phyloP scores from a whole-genome alignment of 257 asterid genomes.

The Salvia hispanica region DNA sequence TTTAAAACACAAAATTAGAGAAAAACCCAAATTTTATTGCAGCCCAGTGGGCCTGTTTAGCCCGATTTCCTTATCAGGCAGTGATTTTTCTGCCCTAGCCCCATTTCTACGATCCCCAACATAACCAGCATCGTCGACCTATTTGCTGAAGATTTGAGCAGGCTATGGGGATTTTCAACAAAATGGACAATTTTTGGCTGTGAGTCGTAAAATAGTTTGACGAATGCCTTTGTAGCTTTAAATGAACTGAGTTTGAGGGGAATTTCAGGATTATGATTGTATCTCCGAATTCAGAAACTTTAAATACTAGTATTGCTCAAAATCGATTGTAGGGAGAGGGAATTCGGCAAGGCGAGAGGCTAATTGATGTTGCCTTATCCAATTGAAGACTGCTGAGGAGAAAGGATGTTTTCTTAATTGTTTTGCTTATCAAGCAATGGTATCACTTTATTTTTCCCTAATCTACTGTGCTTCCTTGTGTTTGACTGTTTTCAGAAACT shows the following conservation, averaged over 20 bases:
- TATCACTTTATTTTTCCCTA: neutral
- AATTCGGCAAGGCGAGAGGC: constrained; percentile 54
- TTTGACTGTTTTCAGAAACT: constrained; percentile 15
- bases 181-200: constrained; percentile 69
- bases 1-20: too few relatives aligned
- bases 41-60: too few relatives aligned
- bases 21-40: too few relatives aligned
- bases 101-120: too few relatives aligned
- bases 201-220: constrained; percentile 66
- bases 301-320: constrained; percentile 61
- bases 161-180: constrained; percentile 68
- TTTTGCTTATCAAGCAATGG: constrained; percentile 71
- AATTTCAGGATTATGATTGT: constrained; percentile 68
- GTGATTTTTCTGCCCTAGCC: too few relatives aligned
- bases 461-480: constrained; percentile 2
- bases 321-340: constrained; percentile 56
- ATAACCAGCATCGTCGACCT: too few relatives aligned
- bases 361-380: constrained; percentile 30
- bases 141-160: constrained; percentile 55
- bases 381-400: constrained; percentile 54
- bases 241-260: constrained; percentile 56
- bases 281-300: constrained; percentile 65
- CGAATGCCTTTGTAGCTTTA: constrained; percentile 72
- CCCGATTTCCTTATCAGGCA: too few relatives aligned
- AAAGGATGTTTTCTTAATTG: constrained; percentile 50